These are phyloP conservation scores for Turnera subulata DNA, from an alignment of 345 rosid species.

Conservation along the genomic window DNA sequence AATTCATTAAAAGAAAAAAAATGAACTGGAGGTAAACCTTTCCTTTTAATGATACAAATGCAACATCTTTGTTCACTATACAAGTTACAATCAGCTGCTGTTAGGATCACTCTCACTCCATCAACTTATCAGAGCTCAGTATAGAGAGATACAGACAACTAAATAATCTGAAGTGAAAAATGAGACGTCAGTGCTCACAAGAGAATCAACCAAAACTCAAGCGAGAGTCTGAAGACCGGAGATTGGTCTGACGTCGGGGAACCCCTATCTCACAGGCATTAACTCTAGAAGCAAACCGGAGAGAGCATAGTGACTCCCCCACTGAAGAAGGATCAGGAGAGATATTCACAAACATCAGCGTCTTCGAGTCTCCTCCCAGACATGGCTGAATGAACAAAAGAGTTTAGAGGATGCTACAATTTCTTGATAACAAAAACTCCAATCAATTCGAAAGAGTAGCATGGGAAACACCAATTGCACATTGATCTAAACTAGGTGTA, in stretches of 20 bases:
- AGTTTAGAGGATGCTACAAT: neutral
- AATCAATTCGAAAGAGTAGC: neutral
- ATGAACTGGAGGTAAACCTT: too few relatives aligned
- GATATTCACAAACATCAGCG: constrained; percentile 31
- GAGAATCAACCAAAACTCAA: constrained; percentile 25
- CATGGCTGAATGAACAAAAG: constrained; percentile 24
- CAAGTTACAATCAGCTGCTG: constrained; percentile 36
- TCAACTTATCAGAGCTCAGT: constrained; percentile 8
- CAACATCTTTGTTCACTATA: constrained; percentile 12
- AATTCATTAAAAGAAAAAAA: too few relatives aligned
- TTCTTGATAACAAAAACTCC: neutral
- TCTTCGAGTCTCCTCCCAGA: constrained; percentile 35
- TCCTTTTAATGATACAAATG: neutral
- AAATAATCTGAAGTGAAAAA: neutral
- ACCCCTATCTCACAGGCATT: constrained; percentile 34
- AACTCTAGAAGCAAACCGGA: constrained; percentile 32
- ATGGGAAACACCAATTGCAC: too few relatives aligned
- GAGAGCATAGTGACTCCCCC: constrained; percentile 31
- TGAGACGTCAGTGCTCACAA: neutral
- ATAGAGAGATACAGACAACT: constrained; percentile 22
- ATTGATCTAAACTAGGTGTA: too few relatives aligned
- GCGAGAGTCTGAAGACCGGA: constrained; percentile 27
- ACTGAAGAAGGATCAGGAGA: constrained; percentile 22
- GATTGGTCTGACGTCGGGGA: constrained; percentile 27
- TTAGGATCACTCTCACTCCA: constrained; percentile 37